Evolutionary conservation across 2,329 filamentous ascomycete genomes (phyloP), one percentile per base, ranked within the genome.

Genomic region (Apiospora pterosperma): DNA sequence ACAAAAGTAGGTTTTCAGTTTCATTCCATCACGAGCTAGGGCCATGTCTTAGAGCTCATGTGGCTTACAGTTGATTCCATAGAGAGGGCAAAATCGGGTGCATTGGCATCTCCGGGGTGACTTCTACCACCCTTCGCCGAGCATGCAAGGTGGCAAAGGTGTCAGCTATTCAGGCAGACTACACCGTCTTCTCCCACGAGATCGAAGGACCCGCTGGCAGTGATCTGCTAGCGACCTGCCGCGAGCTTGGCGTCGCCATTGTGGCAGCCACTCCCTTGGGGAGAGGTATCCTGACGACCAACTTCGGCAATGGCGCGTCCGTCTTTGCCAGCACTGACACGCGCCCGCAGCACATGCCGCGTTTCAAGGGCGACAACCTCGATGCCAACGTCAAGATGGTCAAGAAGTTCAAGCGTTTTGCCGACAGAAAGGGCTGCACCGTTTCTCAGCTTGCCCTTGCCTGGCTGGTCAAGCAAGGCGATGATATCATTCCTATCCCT

Each of bases 191-290:
- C 72, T 74, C 79, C 2, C 78, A 89, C 36, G 83, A 87, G 39
- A 86, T 91, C 66, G 89, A 92, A 71, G 81, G 79, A 8, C 72
- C 76, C 4, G 72, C 76, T 0, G 73, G 78, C 36, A 81, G 80
- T 0, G 72, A 80, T 25, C 75, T 90, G 1, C 76, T 89, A 1
- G 74, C 79, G 36, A 85, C 86, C 0, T 84, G 81, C 66, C 80
- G 83, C 21, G 85, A 89, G 69, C 81, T 90, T 3, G 87, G 86
- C 1, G 77, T 87, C 2, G 77, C 85, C 0, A 76, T 86, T 4
- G 80, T 90, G 2, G 82, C 85, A 2, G 89, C 87, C 74, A 82
- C 81, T 14, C 88, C 88, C 2, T 79, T 90, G 2, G 86, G 86
- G 1, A 80, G 86, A 1, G 87, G 88, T 7, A 74, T 90, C 65